Conservation (phyloP, 495 filamentous ascomycete species). For the Podospora comata region DNA sequence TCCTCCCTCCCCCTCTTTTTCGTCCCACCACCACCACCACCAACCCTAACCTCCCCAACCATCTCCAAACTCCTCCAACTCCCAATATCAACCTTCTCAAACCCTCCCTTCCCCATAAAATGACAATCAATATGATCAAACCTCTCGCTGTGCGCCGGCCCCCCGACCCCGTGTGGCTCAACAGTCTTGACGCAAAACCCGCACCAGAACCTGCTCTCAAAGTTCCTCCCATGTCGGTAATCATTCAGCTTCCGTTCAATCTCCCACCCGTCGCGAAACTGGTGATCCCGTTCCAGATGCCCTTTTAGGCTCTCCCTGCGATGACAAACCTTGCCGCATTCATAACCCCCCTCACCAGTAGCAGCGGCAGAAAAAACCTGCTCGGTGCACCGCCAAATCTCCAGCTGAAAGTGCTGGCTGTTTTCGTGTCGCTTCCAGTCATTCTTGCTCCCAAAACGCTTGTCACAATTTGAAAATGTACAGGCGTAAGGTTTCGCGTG, state of each 20-base stretch:
- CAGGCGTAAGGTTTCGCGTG: constrained; percentile 87
- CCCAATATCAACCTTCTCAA: constrained; percentile 29
- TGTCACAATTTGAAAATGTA: constrained; percentile 70
- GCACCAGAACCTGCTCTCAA: constrained; percentile 77
- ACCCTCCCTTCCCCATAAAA: constrained; percentile 49
- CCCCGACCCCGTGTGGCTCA: constrained; percentile 50
- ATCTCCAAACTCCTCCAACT: constrained; percentile 39
- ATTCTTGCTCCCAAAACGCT: constrained; percentile 84
- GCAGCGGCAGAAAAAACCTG: neutral
- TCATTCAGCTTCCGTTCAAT: constrained; percentile 48
- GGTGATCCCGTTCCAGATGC: constrained; percentile 57
- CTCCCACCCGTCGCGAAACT: constrained; percentile 38
- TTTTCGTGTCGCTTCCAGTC: constrained; percentile 98
- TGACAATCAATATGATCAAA: constrained; percentile 89
- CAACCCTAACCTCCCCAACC: neutral
- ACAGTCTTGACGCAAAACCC: constrained; percentile 72
- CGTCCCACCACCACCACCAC: neutral
- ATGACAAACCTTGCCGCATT: constrained; percentile 60
- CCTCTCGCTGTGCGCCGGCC: constrained; percentile 67
- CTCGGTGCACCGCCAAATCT: constrained; percentile 73
- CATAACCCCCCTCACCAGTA: constrained; percentile 1
- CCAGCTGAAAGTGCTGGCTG: constrained; percentile 73
- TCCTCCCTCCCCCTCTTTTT: constrained; percentile 4
- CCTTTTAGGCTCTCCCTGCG: constrained; percentile 57
- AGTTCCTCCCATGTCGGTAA: constrained; percentile 66